Base-by-base conservation (phyloP, 169 alveolate genomes). In the Blepharisma undulans region DNA sequence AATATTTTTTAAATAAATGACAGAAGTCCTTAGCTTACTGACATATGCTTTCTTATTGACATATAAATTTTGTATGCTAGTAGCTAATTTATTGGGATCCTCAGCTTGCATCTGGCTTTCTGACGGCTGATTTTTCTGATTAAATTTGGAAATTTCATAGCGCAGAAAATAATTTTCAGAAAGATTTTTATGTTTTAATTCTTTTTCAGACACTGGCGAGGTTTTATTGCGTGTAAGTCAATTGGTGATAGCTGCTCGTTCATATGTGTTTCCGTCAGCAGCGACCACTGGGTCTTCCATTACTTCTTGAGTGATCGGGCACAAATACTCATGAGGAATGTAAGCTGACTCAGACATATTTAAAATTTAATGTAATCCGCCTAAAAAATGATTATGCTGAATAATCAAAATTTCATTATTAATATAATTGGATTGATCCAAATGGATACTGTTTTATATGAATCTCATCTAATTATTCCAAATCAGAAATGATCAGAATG, bases 231-330 rank as follows among this genome's bases (percentile, higher is more conserved):
- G 76, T 4, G 1, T n/a, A 30, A 93, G 77, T 94, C 96, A 93
- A 7, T 76, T 85, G 33, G 66, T 76, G 34, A 93, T 92, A 34
- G 92, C 92, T 36, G 88, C 59, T 78, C 88, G 92, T 86, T 93
- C 96, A 89, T 86, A 93, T 81, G 92, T 85, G 61, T 88, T 90
- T 16, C 96, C 96, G 74, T 92, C 91, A 59, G 93, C 88, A n/a
- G 94, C 79, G n/a, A 77, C 72, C 0, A 92, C 95, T 4, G 96
- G 96, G n/a, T 93, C 96, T 16, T 74, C 76, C 93, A 93, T 90
- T 27, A 93, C 33, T 48, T 92, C 92, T 72, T 90, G 79, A 78
- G 91, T 84, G 66, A 93, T 93, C 10, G 96, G 96, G 76, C 96
- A 93, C 22, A 88, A 6, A 29, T 25, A 74, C 10, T 29, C 33